Base-by-base conservation (phyloP, 495 filamentous ascomycete species). In the Penicillium turbatum region DNA sequence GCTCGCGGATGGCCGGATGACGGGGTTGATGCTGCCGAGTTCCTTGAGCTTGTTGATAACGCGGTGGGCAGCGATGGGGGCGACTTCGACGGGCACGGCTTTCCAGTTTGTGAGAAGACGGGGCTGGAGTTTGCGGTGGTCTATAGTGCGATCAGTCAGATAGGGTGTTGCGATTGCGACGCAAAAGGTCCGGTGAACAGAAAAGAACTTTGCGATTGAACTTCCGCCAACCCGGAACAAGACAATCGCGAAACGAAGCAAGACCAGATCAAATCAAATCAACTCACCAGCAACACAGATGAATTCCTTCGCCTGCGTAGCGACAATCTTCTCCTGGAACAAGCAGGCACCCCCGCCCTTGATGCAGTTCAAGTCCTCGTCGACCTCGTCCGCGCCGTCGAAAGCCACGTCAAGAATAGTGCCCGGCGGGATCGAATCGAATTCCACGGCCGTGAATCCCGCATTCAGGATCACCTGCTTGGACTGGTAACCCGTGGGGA, bases 301-400 rank as follows among this genome's bases (percentile, higher is more conserved):
- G 65, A 98, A 97, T 61, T 91, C 87, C 73, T 82, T 86, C 2
- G 92, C 87, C 50, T 84, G 80, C 30, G 87, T 81, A 3, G 92
- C 92, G 12, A 98, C 92, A 19, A 98, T 76, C 75, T 98, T 98
- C 77, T 98, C 93, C 72, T 97, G 95, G 79, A 95, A 97, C 53
- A 97, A 72, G 71, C 95, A 98, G 26, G 91, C 93, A 39, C 93
- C 93, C 13, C 93, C 93, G 40, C 93, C 93, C 75, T 98, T 98
- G 72, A 98, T 96, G 65, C 90, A 89, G 72, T 97, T 98, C 47
- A 98, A 71, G 35, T 91, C 88, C 19, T 89, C 88, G 68, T 98
- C 93, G 26, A 98, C 90, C 75, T 98, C 93, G 68, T 98, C 93
- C 19, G 93, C 95, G 34, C 93, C 92, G 71, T 97, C 92, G 61